Conservation (phyloP, 2,329 filamentous ascomycete species). For the Neoascochyta sp. region DNA sequence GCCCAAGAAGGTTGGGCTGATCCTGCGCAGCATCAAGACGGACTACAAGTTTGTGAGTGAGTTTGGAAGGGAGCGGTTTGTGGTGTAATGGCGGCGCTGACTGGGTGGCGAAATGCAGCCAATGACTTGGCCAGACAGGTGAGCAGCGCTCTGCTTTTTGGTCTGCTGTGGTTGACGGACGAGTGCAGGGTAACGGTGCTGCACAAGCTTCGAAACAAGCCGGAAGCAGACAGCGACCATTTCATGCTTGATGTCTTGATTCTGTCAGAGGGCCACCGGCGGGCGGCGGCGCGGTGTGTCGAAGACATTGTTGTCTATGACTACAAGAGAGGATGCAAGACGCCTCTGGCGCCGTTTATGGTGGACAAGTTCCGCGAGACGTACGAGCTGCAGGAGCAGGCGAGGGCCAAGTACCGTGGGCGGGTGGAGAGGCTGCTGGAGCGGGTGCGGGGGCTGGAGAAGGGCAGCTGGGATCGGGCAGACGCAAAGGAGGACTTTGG, state of each 20-base stretch:
- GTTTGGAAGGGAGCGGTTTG: neutral
- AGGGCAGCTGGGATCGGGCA: slow-evolving; percentile 66
- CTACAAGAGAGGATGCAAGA: slow-evolving; percentile 58
- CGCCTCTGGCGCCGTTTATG: slow-evolving; percentile 58
- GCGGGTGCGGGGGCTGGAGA: slow-evolving; percentile 59
- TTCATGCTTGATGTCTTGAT: slow-evolving; percentile 63
- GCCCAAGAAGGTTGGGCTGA: slow-evolving; percentile 65
- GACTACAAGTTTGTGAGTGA: slow-evolving; percentile 80
- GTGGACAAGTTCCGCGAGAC: slow-evolving; percentile 57
- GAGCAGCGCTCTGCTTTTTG: too few relatives aligned
- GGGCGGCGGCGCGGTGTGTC: slow-evolving; percentile 67
- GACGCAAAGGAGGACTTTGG: slow-evolving; percentile 68
- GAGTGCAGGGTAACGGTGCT: slow-evolving; percentile 75
- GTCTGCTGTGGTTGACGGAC: too few relatives aligned
- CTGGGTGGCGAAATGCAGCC: slow-evolving; percentile 45
- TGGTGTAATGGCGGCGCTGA: slow-evolving; percentile 5
- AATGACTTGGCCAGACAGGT: slow-evolving; percentile 72
- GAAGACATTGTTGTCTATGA: slow-evolving; percentile 82
- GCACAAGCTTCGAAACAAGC: slow-evolving; percentile 65
- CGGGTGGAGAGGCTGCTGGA: slow-evolving; percentile 52
- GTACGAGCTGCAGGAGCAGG: slow-evolving; percentile 60
- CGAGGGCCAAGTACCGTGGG: slow-evolving; percentile 50
- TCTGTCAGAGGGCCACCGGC: slow-evolving; percentile 69
- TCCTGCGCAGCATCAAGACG: slow-evolving; percentile 73
- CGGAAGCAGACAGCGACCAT: slow-evolving; percentile 48